A percentile compares a stretch with the other conserved stretches of the same genome.
Evolutionary conservation across 306 rosid species (phyloP).

Genomic region (Quercus bicolor): DNA sequence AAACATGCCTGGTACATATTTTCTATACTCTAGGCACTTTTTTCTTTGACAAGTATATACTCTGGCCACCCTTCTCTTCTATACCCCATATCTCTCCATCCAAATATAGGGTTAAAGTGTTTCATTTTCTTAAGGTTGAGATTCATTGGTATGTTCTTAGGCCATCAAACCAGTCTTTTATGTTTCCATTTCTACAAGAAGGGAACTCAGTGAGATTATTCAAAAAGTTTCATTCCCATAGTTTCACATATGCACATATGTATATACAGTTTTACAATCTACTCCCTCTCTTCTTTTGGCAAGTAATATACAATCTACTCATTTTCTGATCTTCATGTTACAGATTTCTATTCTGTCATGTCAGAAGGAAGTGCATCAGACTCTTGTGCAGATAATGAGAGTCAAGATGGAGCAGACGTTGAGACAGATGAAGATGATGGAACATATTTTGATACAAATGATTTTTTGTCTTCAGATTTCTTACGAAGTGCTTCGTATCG

Average conservation of each 20-base stretch:
- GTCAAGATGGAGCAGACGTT: conserved; percentile 90
- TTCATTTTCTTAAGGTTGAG: not conserved
- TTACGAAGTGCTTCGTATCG: conserved; percentile 89
- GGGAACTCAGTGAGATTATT: not conserved
- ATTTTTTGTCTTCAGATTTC: conserved; percentile 72
- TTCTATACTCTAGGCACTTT: too few species aligned
- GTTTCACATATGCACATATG: not conserved
- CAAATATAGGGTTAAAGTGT: too few species aligned
- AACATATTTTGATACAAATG: conserved; percentile 69
- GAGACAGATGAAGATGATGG: conserved; percentile 94
- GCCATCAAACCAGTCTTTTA: not conserved
- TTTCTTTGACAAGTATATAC: too few species aligned
- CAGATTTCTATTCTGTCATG: conserved; percentile 96
- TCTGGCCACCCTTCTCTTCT: too few species aligned
- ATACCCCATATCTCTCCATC: too few species aligned
- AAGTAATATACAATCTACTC: conserved; percentile 6
- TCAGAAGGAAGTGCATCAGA: conserved; percentile 92
- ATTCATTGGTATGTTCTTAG: not conserved
- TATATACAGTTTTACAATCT: not conserved
- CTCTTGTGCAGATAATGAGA: conserved; percentile 85
- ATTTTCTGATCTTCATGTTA: conserved; percentile 26
- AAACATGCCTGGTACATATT: too few species aligned
- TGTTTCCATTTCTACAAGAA: not conserved
- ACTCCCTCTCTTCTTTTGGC: not conserved
- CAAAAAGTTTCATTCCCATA: not conserved